Evolutionary conservation across 352 stramenopile genomes (phyloP), one percentile per base, ranked within the genome.

Genomic region (Thraustotheca clavata): DNA sequence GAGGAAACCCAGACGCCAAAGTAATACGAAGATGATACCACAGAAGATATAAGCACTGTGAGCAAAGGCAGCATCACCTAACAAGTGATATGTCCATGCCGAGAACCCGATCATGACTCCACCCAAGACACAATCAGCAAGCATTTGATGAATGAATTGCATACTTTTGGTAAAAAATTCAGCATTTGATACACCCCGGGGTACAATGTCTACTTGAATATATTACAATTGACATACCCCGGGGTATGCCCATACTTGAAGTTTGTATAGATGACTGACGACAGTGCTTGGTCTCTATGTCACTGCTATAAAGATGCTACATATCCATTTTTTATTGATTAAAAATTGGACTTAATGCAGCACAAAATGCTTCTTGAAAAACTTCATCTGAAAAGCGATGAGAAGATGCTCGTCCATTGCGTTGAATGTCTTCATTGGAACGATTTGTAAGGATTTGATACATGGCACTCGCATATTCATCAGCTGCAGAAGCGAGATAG

Each of bases 381-480:
- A 75, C 71, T 6, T 79, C 70, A 27, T 95, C 84, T 0, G 84
- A 91, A 67, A 93, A 95, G 20, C 80, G 71, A 32, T 75, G 63
- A 7, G 82, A 79, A 24, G 71, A 78, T 31, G 67, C 60, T 59
- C 86, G 80, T 12, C 74, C 78, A 4, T 61, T 40, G 3, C 57
- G 57, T 32, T 83, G 73, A 69, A 90, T 80, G 7, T 73, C 60
- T 32, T 71, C 72, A 22, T 68, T 63, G 12, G 78, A 59, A 3
- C 24, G 6, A 36, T 34, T n/a, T 0, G 48, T 49, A 16, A 96
- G 62, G 27, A 91, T 69, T 8, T 59, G 67, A 27, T 84, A 60
- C 73, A 98, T 88, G 26, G 80, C 76, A 20, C 80, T 73, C 1
- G 90, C 91, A 62, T 98, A 98, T 41, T 96, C 88, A 3, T 95